Evolutionary conservation across 2,329 filamentous ascomycete species (phyloP).

Genomic region (Celoporthe dispersa): DNA sequence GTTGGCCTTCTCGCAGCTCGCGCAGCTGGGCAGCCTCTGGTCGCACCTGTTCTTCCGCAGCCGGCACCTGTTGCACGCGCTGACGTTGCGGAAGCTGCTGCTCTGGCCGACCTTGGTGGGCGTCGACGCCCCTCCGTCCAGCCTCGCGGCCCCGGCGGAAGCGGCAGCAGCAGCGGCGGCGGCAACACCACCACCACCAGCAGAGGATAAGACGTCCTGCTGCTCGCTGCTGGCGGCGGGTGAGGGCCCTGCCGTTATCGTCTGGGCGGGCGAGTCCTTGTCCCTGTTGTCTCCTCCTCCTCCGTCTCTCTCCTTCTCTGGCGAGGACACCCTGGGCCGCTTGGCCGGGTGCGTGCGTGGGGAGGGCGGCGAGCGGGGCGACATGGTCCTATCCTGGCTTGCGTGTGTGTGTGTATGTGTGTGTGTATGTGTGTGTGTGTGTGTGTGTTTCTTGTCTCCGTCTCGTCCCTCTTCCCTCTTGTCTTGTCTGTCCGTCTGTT

Average conservation of each 20-base stretch:
- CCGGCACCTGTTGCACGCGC: conserved; percentile 91
- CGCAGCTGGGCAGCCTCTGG: conserved; percentile 87
- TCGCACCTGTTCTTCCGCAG: conserved; percentile 94
- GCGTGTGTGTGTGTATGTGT: background rate
- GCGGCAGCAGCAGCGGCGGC: conserved; percentile 32
- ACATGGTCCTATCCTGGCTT: conserved; percentile 42
- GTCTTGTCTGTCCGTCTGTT: background rate
- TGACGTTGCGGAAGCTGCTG: conserved; percentile 82
- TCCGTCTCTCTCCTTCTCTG: conserved; percentile 31
- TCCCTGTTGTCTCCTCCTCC: conserved; percentile 33
- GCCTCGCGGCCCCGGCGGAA: conserved; percentile 33
- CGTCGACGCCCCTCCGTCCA: conserved; percentile 29
- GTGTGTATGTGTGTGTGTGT: background rate
- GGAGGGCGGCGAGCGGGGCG: conserved; percentile 53
- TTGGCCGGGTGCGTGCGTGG: conserved; percentile 58
- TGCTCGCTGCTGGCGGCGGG: conserved; percentile 38
- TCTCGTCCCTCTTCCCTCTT: background rate
- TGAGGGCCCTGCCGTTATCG: conserved; percentile 44
- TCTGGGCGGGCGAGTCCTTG: conserved; percentile 45
- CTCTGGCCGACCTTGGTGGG: conserved; percentile 57
- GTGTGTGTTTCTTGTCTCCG: background rate
- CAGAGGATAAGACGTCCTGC: conserved; percentile 29
- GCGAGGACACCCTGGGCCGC: conserved; percentile 60
- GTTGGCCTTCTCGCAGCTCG: conserved; percentile 89
- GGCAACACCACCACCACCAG: conserved; percentile 18